These are phyloP conservation scores for Sugiyamaella boreocaroliniensis DNA, from an alignment of 805 yeast genomes.

Conservation along the genomic window DNA sequence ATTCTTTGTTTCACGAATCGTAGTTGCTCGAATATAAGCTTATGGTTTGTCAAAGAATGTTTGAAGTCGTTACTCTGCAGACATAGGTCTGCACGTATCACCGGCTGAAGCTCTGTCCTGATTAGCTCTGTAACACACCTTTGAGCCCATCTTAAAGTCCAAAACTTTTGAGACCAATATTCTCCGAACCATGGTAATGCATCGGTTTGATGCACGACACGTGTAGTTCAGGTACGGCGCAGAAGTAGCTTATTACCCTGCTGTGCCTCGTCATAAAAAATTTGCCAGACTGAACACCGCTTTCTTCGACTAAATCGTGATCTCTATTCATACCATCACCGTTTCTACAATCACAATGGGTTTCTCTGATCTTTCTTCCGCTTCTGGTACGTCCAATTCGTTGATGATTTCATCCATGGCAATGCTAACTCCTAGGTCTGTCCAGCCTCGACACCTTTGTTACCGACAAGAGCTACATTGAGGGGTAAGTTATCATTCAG, in stretches of 20 bases:
- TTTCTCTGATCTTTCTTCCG: conserved; percentile 39
- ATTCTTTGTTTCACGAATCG: no score
- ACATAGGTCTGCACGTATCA: no score
- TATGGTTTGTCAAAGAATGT: no score
- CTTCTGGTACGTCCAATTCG: conserved; percentile 31
- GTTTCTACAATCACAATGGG: conserved; percentile 29
- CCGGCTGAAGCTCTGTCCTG: no score
- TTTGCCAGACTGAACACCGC: background rate
- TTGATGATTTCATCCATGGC: background rate
- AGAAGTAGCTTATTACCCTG: background rate
- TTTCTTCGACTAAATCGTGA: background rate
- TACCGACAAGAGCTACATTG: conserved; percentile 89
- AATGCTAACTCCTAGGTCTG: conserved; percentile 36
- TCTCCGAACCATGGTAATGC: no score
- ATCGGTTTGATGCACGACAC: no score
- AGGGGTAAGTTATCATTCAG: conserved; percentile 65
- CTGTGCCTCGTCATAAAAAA: background rate
- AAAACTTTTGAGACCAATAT: no score
- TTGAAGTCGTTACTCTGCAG: no score
- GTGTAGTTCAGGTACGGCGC: background rate
- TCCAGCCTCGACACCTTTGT: conserved; percentile 74
- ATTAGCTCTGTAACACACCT: no score
- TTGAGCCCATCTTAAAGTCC: no score
- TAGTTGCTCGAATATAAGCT: no score
- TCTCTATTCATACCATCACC: background rate